phyloP scores from a whole-genome alignment of 768 basidiomycete genomes.

The Pseudohyphozyma bogoriensis region DNA sequence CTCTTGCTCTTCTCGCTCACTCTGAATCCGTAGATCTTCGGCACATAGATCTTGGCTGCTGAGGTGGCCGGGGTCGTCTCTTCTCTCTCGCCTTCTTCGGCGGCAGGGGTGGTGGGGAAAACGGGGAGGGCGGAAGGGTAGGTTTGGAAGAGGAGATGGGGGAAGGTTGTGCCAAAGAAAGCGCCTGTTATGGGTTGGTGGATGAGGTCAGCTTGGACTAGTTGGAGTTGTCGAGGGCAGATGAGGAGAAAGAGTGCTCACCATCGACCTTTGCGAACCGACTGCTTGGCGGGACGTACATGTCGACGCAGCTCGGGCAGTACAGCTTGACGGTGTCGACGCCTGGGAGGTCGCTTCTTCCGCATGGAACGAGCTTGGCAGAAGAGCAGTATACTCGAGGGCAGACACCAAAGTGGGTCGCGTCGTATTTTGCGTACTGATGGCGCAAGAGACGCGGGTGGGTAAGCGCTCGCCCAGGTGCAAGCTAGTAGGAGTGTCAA shows the following conservation, averaged over 20 bases:
- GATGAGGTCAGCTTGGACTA: not conserved
- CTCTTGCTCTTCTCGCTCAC: slow-evolving; percentile 89
- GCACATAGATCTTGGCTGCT: slow-evolving; percentile 61
- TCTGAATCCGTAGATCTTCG: slow-evolving; percentile 93
- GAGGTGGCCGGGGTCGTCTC: slow-evolving; percentile 26
- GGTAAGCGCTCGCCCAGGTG: not conserved
- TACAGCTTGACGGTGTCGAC: slow-evolving; percentile 95
- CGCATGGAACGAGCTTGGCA: slow-evolving; percentile 84
- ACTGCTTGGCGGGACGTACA: slow-evolving; percentile 89
- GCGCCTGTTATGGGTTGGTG: slow-evolving; percentile 62
- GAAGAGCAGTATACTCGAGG: slow-evolving; percentile 89
- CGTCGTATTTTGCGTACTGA: slow-evolving; percentile 93
- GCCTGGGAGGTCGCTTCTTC: slow-evolving; percentile 88
- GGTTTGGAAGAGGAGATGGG: slow-evolving; percentile 94
- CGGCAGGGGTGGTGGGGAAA: slow-evolving; percentile 12
- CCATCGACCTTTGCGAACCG: slow-evolving; percentile 94
- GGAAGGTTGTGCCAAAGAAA: slow-evolving; percentile 98
- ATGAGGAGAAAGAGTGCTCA: slow-evolving; percentile 38
- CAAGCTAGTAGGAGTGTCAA: not conserved
- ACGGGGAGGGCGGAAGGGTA: slow-evolving; percentile 42
- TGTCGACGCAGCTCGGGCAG: slow-evolving; percentile 96
- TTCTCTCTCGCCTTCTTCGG: slow-evolving; percentile 5
- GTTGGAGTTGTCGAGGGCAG: not conserved
- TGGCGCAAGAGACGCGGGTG: not conserved
- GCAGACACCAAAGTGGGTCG: slow-evolving; percentile 79